phyloP scores from a whole-genome alignment of 192 early-diverging fungal species.

The Backusella macrospora region DNA sequence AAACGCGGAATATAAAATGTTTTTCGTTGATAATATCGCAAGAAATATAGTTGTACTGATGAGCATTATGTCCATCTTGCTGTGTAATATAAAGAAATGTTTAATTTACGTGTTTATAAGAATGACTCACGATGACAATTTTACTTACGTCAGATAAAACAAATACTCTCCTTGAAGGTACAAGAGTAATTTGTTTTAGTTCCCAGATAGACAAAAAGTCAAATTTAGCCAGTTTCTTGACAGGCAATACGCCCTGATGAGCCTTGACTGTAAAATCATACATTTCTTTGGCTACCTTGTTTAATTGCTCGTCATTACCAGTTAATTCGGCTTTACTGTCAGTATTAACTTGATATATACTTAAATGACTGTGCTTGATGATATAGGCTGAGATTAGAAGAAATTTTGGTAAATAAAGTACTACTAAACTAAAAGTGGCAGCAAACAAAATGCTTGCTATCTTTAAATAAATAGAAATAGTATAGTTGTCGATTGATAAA shows the following conservation, averaged over 20 bases:
- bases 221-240: constrained; percentile 28
- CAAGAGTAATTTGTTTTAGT: constrained; percentile 29
- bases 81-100: neutral
- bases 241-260: constrained; percentile 33
- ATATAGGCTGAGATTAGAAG: neutral
- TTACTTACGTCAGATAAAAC: constrained; percentile 29
- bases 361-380: neutral
- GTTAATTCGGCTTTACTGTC: constrained; percentile 6
- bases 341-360: neutral
- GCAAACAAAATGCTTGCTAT: constrained; percentile 21
- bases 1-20: constrained; percentile 24
- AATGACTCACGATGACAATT: neutral
- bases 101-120: neutral
- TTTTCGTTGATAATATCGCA: constrained; percentile 5
- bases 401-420: constrained; percentile 24
- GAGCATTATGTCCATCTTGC: neutral
- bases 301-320: neutral
- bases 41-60: neutral
- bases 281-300: constrained; percentile 19
- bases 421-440: constrained; percentile 20
- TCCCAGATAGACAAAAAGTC: constrained; percentile 39
- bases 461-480: constrained; percentile 25
- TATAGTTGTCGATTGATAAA: constrained; percentile 17
- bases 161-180: constrained; percentile 29
- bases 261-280: constrained; percentile 22